Evolutionary conservation across 2,329 filamentous ascomycete species (phyloP), one percentile per base, ranked within the genome.

Genomic region (Chaetomium globosum): DNA sequence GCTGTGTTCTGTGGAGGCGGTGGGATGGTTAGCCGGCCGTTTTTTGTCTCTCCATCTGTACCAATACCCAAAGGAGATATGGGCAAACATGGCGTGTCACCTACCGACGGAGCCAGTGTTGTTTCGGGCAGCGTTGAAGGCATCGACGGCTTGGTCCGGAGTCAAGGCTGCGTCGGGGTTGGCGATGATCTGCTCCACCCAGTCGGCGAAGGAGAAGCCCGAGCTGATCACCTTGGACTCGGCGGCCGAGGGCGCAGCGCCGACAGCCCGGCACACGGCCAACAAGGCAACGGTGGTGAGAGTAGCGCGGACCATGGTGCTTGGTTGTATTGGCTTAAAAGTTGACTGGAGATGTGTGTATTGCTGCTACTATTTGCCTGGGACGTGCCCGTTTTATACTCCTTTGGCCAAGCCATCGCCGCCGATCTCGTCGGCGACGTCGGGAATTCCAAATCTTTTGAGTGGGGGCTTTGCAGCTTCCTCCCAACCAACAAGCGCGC

Each of bases 261-360:
- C 28, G 31, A 36, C 52, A 10, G 52, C 52, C 16, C 28, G 28
- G 52, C 52, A 54, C 52, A 31, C 52, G 52, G 52, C 52, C 52
- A 54, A 23, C 52, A 54, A 21, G 30, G 31, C 52, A n/a, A 54
- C 13, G 28, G 52, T 33, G 31, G 52, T 54, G 52, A 54, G 31
- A 33, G 52, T 30, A 54, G 19, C 16, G 19, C 52, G 52, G 31
- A 54, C 52, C 30, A 54, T 54, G 16, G 16, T 54, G n/a, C 8
- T 13, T 53, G 3, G 51, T 53, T 26, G n/a, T 46, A 8, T 9
- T 4, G 7, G n/a, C 16, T n/a, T 43, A 2, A 3, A 3, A n/a
- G n/a, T 23, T 9, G 46, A 4, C n/a, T 48, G 46, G 13, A 43
- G 39, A 16, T n/a, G 39, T 19, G 36, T 39, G 39, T 43, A 43